phyloP scores from a whole-genome alignment of 2,329 filamentous ascomycete species.

The Penicillium sp. region DNA sequence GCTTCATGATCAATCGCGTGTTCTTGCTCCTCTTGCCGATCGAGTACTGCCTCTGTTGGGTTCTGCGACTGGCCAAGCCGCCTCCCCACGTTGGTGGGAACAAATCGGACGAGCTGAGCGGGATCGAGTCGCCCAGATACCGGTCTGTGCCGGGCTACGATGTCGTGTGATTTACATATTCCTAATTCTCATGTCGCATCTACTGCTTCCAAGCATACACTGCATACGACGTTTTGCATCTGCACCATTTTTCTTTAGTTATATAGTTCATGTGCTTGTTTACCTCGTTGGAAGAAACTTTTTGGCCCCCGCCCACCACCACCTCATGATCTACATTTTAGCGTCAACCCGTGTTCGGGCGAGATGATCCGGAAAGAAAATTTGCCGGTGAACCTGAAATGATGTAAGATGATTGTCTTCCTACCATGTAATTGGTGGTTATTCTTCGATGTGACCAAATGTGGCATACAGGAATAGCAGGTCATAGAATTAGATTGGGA shows the following conservation, averaged over 20 bases:
- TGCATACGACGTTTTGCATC: not conserved
- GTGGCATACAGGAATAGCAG: not conserved
- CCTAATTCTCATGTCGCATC: not conserved
- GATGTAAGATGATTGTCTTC: not conserved
- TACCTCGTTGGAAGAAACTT: not conserved
- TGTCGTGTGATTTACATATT: not conserved
- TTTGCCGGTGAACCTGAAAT: not conserved
- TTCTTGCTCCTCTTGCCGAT: constrained; percentile 54
- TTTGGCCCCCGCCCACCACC: not conserved
- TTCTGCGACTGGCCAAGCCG: constrained; percentile 55
- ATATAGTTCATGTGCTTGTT: not conserved
- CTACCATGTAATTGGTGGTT: not conserved
- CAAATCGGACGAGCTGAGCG: not conserved
- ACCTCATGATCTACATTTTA: not conserved
- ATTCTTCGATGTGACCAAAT: not conserved
- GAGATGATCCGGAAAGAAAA: not conserved
- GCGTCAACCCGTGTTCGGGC: not conserved
- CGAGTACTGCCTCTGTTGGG: constrained; percentile 54
- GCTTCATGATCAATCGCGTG: constrained; percentile 52
- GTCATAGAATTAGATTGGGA: not conserved
- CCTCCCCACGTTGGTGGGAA: constrained; percentile 1
- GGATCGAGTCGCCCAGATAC: not conserved
- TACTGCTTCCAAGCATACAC: not conserved
- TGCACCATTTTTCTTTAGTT: not conserved
- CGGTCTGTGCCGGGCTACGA: not conserved